Evolutionary conservation across 75 land plant species (phyloP).

Genomic region (Isoetes taiwanensis): DNA sequence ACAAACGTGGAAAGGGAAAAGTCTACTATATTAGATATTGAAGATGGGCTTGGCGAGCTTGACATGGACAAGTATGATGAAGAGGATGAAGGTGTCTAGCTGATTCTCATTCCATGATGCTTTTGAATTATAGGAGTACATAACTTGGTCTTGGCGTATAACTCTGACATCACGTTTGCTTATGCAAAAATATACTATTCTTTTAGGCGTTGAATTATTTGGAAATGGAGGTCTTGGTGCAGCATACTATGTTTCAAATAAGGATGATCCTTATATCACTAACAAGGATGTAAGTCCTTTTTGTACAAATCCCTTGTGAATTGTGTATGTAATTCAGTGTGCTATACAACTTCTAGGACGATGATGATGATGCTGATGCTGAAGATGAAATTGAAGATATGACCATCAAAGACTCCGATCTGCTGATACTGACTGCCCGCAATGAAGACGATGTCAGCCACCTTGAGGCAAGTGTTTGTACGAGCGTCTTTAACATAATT

Average conservation of each 20-base stretch:
- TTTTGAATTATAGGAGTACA: too few relatives aligned
- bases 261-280: slow-evolving; percentile 63
- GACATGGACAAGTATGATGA: slow-evolving; percentile 93
- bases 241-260: slow-evolving; percentile 49
- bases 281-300: slow-evolving; percentile 48
- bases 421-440: slow-evolving; percentile 64
- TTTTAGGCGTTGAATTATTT: slow-evolving; percentile 59
- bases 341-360: too few relatives aligned
- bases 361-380: slow-evolving; percentile 56
- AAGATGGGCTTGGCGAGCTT: slow-evolving; percentile 58
- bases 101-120: too few relatives aligned
- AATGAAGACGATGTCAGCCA: slow-evolving; percentile 79
- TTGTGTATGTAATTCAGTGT: too few relatives aligned
- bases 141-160: too few relatives aligned
- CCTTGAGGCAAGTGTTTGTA: slow-evolving; percentile 45
- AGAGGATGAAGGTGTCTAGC: slow-evolving; percentile 85
- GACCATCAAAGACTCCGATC: slow-evolving; percentile 66
- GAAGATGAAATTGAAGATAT: slow-evolving; percentile 78
- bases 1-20: background rate
- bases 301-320: too few relatives aligned
- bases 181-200: too few relatives aligned
- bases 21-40: slow-evolving; percentile 23
- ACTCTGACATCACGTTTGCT: too few relatives aligned
- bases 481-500: background rate
- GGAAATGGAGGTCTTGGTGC: slow-evolving; percentile 40